Percentiles rank a stretch among this genome's conserved stretches.
These are phyloP conservation scores for Fusarium metavorans DNA, from an alignment of 2,329 filamentous ascomycete genomes.

Conservation along the genomic window DNA sequence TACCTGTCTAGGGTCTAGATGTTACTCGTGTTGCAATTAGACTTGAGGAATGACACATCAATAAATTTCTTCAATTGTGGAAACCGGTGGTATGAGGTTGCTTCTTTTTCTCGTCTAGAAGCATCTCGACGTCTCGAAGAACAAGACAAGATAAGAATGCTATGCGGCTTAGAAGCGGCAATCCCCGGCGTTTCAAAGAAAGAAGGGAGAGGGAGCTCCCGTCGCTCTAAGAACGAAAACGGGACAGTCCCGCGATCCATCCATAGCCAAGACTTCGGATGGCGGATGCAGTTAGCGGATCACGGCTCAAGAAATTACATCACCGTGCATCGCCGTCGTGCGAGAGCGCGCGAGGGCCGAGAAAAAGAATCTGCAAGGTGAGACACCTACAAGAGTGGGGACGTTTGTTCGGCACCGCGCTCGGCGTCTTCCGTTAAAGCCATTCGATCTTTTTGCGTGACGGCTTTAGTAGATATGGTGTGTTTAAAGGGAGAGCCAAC, in stretches of 20 bases:
- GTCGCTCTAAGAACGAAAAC: background rate
- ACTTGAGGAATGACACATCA: constrained; percentile 2
- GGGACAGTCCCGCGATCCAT: background rate
- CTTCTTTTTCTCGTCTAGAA: constrained; percentile 15
- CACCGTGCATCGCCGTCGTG: constrained; percentile 32
- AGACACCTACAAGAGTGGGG: constrained; percentile 5
- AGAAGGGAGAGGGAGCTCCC: background rate
- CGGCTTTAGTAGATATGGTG: background rate
- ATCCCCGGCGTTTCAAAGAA: constrained; percentile 16
- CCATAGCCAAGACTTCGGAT: constrained; percentile 5
- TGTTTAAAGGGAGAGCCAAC: background rate
- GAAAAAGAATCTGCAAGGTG: background rate
- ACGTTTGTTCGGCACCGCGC: constrained; percentile 17
- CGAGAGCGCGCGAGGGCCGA: constrained; percentile 3
- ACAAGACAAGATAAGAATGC: background rate
- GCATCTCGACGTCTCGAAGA: constrained; percentile 23
- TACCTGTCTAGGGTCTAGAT: constrained; percentile 5
- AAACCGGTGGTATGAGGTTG: background rate
- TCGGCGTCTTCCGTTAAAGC: constrained; percentile 31
- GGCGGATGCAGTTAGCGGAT: constrained; percentile 19
- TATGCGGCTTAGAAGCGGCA: constrained; percentile 34
- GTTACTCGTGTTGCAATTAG: background rate
- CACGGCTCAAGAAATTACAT: constrained; percentile 38
- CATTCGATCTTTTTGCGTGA: constrained; percentile 8
- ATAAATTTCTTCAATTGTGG: background rate